Conservation (phyloP, 805 yeast species). For the Zygoascus biomembranicola region DNA sequence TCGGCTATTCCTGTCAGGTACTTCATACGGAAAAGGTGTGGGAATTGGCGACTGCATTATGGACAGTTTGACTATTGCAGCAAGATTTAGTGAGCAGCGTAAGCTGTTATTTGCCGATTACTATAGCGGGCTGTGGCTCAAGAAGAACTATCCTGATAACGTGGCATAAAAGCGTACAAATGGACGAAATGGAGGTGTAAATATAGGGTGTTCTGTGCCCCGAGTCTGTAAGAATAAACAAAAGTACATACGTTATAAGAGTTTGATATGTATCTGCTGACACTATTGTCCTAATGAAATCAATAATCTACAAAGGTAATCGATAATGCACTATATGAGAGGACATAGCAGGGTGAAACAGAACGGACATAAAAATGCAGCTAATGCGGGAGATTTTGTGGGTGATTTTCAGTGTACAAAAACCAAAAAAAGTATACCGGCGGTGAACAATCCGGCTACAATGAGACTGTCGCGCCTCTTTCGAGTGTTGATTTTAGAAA, state of each 20-base stretch:
- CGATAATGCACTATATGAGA: no score
- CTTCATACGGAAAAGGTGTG: constrained; percentile 68
- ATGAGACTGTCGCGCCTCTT: constrained; percentile 82
- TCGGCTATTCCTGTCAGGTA: constrained; percentile 61
- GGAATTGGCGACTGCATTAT: constrained; percentile 86
- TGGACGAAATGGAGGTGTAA: no score
- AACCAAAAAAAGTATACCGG: constrained; percentile 57
- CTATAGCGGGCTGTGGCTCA: constrained; percentile 12
- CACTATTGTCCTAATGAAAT: no score
- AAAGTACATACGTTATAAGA: no score
- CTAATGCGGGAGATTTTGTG: neutral
- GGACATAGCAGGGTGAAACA: no score
- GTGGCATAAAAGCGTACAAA: neutral
- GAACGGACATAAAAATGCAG: neutral
- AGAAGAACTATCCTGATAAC: neutral
- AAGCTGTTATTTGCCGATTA: constrained; percentile 24
- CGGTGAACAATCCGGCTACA: constrained; percentile 62
- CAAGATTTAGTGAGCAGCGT: constrained; percentile 25
- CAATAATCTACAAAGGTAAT: no score
- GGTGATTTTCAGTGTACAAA: neutral
- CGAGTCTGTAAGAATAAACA: no score
- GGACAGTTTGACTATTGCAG: constrained; percentile 53
- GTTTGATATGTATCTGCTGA: no score
- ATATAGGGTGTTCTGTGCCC: no score
- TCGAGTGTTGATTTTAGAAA: constrained; percentile 77